Percentiles rank a stretch among this genome's conserved stretches.
Conservation (phyloP, 1,139 yeast species). For the Geotrichum bryndzae region DNA sequence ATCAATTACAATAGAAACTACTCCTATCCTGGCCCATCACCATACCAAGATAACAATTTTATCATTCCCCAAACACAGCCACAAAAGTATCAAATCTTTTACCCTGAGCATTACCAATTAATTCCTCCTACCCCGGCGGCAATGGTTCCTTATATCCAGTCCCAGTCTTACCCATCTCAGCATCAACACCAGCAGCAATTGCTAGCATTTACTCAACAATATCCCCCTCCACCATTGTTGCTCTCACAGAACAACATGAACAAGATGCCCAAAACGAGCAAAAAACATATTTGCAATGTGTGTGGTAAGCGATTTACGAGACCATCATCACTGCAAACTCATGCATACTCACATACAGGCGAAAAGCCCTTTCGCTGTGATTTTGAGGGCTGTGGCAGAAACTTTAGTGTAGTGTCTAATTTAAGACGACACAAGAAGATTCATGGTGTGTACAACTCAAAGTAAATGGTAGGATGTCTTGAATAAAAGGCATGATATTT, state of each 20-base stretch:
- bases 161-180: not conserved
- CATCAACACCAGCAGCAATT: not conserved
- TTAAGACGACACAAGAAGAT: slow-evolving; percentile 71
- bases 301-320: slow-evolving; percentile 74
- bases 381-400: slow-evolving; percentile 59
- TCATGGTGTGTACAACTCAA: slow-evolving; percentile 35
- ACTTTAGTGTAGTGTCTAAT: slow-evolving; percentile 72
- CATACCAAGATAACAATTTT: not conserved
- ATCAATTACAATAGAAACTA: not conserved
- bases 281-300: slow-evolving; percentile 47
- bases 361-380: slow-evolving; percentile 72
- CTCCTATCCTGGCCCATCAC: not conserved
- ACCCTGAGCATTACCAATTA: not conserved
- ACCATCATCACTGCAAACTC: slow-evolving; percentile 76
- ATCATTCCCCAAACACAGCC: not conserved
- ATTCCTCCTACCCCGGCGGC: not conserved
- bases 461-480: not conserved
- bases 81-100: not conserved
- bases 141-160: not conserved
- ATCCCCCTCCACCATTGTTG: not conserved
- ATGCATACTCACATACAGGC: slow-evolving; percentile 79
- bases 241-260: not conserved
- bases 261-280: slow-evolving; percentile 3
- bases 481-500: not conserved
- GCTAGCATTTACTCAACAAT: not conserved